These are phyloP conservation scores for Beauveria sp. DNA, from an alignment of 2,329 filamentous ascomycete species.

Conservation along the genomic window DNA sequence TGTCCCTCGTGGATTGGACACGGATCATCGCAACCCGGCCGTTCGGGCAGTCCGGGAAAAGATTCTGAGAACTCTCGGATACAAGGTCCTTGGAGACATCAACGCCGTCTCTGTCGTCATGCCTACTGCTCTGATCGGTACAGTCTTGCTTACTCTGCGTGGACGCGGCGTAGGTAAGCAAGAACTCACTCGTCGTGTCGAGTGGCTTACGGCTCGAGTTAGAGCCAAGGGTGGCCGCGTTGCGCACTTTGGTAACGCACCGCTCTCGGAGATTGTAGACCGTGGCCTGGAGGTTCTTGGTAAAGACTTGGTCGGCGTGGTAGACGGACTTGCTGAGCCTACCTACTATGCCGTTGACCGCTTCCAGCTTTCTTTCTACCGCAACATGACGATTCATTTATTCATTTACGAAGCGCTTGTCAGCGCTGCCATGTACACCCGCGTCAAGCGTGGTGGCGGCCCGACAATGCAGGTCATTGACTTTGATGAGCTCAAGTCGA, in stretches of 20 bases:
- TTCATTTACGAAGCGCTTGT: conserved; percentile 93
- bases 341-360: conserved; percentile 93
- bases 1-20: conserved; percentile 33
- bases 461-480: conserved; percentile 71
- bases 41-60: conserved; percentile 55
- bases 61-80: conserved; percentile 78
- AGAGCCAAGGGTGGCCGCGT: conserved; percentile 82
- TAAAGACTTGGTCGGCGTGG: conserved; percentile 73
- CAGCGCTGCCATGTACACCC: conserved; percentile 81
- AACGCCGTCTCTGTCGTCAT: conserved; percentile 96
- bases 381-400: conserved; percentile 98
- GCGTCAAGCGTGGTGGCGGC: conserved; percentile 85
- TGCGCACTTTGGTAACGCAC: conserved; percentile 79
- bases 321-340: conserved; percentile 75
- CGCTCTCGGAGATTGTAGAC: conserved; percentile 75
- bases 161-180: conserved; percentile 84
- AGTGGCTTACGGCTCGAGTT: conserved; percentile 82
- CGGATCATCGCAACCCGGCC: conserved; percentile 39
- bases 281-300: conserved; percentile 88
- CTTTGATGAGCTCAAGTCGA: conserved; percentile 64
- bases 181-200: conserved; percentile 77
- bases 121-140: conserved; percentile 94
- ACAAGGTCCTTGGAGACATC: conserved; percentile 88
- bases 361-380: conserved; percentile 96
- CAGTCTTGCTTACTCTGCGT: conserved; percentile 81